phyloP scores from a whole-genome alignment of 768 basidiomycete species.

The Butyriboletus loyo region DNA sequence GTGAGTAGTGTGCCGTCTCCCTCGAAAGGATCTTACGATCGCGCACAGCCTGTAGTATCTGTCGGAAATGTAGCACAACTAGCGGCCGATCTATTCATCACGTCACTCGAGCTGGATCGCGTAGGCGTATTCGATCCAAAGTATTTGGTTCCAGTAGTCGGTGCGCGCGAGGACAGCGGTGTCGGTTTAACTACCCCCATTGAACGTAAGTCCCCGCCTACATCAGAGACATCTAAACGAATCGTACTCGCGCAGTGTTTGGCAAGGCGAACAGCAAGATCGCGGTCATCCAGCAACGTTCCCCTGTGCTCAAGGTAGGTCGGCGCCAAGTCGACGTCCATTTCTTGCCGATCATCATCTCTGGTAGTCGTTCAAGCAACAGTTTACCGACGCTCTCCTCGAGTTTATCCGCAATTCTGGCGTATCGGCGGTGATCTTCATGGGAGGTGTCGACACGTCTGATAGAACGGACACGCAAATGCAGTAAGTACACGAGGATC shows the following conservation, averaged over 20 bases:
- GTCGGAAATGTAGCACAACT: slow-evolving; percentile 81
- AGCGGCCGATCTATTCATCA: slow-evolving; percentile 69
- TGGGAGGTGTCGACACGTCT: slow-evolving; percentile 73
- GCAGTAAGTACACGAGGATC: slow-evolving; percentile 45
- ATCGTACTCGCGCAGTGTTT: slow-evolving; percentile 49
- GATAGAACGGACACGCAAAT: slow-evolving; percentile 77
- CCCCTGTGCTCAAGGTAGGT: slow-evolving; percentile 71
- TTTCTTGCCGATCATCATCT: not conserved
- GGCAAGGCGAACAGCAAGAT: slow-evolving; percentile 48
- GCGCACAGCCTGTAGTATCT: slow-evolving; percentile 65
- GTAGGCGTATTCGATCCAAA: slow-evolving; percentile 63
- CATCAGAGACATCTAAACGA: not conserved
- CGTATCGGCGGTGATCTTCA: slow-evolving; percentile 54
- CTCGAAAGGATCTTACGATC: not conserved
- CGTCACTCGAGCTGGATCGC: slow-evolving; percentile 56
- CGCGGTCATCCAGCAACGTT: slow-evolving; percentile 74
- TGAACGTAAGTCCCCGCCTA: slow-evolving; percentile 53
- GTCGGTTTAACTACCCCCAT: slow-evolving; percentile 68
- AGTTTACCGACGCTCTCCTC: slow-evolving; percentile 57
- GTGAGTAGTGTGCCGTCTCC: slow-evolving; percentile 14
- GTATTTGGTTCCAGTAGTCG: slow-evolving; percentile 68
- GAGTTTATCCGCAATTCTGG: slow-evolving; percentile 52
- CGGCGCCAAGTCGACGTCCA: not conserved
- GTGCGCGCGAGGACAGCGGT: slow-evolving; percentile 60
- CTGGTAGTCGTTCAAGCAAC: slow-evolving; percentile 60